phyloP scores from a whole-genome alignment of 73 alveolate genomes.

The Stentor coeruleus region DNA sequence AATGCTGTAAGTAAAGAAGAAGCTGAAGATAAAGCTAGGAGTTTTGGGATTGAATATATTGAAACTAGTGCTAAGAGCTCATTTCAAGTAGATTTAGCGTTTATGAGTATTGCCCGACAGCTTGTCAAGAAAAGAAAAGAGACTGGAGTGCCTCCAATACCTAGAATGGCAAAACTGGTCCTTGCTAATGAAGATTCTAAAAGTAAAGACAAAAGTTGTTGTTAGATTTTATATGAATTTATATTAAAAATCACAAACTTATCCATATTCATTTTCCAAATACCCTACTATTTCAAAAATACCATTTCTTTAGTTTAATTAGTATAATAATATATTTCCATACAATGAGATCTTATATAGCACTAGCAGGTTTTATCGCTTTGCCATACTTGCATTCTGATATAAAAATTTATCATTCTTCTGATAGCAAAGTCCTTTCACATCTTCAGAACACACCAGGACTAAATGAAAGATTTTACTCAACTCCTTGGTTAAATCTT shows the following conservation, averaged over 20 bases:
- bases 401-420: background rate
- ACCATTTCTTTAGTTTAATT: too few relatives aligned
- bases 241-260: too few relatives aligned
- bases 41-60: background rate
- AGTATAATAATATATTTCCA: too few relatives aligned
- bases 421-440: background rate
- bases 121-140: background rate
- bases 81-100: slow-evolving; percentile 5
- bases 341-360: too few relatives aligned
- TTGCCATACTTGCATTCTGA: background rate
- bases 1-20: background rate
- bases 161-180: background rate
- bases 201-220: background rate
- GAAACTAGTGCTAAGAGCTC: background rate
- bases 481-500: background rate
- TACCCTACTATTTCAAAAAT: too few relatives aligned
- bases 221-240: background rate
- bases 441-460: background rate
- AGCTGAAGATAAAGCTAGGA: background rate
- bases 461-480: background rate
- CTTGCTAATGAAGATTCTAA: background rate
- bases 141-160: background rate
- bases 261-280: too few relatives aligned
- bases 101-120: background rate
- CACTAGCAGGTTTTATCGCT: background rate